Percentiles rank a stretch among this genome's conserved stretches.
Conservation (phyloP, 169 alveolate species). For the Eimeria praecox region DNA sequence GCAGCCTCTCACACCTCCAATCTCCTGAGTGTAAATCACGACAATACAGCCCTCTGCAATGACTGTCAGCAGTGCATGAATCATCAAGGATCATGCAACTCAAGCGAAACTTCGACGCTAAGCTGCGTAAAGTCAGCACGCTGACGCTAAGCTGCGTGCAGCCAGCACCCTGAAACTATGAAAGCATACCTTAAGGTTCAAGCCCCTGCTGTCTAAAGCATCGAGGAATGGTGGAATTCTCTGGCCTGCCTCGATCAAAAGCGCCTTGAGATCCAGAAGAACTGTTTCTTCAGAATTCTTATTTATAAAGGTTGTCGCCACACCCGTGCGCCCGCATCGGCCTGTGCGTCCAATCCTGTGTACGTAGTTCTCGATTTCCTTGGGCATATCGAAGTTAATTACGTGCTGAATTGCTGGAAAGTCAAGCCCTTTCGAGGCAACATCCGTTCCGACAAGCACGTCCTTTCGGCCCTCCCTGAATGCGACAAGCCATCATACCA, state of each 20-base stretch:
- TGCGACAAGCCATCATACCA: background rate
- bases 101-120: background rate
- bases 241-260: slow-evolving; percentile 95
- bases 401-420: slow-evolving; percentile 98
- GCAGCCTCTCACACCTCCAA: slow-evolving; percentile 96
- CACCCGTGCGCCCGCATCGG: slow-evolving; percentile 98
- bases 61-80: background rate
- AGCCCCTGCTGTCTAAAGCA: slow-evolving; percentile 89
- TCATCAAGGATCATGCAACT: background rate
- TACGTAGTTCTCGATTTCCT: slow-evolving; percentile 97
- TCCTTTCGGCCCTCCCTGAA: slow-evolving; percentile 88
- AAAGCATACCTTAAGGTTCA: slow-evolving; percentile 86
- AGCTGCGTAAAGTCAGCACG: background rate
- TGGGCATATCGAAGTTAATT: slow-evolving; percentile 99
- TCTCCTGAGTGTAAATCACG: slow-evolving; percentile 83
- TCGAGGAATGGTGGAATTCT: slow-evolving; percentile 93
- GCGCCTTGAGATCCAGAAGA: slow-evolving; percentile 93
- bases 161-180: background rate
- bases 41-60: background rate
- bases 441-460: slow-evolving; percentile 96
- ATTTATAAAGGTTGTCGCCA: slow-evolving; percentile 96
- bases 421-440: slow-evolving; percentile 98
- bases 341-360: slow-evolving; percentile 99
- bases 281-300: slow-evolving; percentile 89
- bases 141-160: no score